Evolutionary conservation across 129 eudicot species (phyloP).

Genomic region (Calendula officinalis): DNA sequence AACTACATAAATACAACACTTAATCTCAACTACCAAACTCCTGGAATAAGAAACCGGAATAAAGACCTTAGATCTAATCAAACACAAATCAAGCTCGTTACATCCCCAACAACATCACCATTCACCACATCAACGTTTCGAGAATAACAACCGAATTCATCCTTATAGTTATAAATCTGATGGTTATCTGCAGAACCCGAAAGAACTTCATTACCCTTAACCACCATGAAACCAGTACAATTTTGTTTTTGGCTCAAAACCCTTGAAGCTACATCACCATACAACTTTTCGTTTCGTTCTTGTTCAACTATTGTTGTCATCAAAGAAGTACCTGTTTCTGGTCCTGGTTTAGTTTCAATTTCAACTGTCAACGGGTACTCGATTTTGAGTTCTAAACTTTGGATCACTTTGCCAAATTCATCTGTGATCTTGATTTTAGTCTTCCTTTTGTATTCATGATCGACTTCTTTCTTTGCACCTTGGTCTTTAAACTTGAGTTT

Average conservation of each 20-base stretch:
- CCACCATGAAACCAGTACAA: constrained; percentile 70
- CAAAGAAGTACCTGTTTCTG: constrained; percentile 38
- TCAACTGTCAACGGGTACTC: constrained; percentile 43
- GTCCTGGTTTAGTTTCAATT: constrained; percentile 34
- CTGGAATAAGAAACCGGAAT: background rate
- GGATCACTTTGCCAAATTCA: constrained; percentile 27
- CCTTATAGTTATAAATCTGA: constrained; percentile 41
- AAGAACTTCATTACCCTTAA: constrained; percentile 55
- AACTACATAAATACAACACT: background rate
- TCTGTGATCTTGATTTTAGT: constrained; percentile 37
- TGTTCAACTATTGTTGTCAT: constrained; percentile 50
- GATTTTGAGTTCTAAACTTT: constrained; percentile 25
- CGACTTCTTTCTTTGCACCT: constrained; percentile 42
- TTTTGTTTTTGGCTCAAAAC: constrained; percentile 44
- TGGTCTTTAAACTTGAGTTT: constrained; percentile 30
- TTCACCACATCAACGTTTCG: constrained; percentile 43
- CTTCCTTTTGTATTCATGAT: constrained; percentile 45
- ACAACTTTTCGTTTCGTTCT: constrained; percentile 35
- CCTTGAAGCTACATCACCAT: constrained; percentile 20
- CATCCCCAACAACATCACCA: constrained; percentile 45
- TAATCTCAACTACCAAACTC: constrained; percentile 4
- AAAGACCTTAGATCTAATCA: background rate
- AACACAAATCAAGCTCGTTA: constrained; percentile 35
- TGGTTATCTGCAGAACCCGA: constrained; percentile 54
- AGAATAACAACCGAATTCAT: constrained; percentile 53